Conservation (phyloP, 2,329 filamentous ascomycete genomes). For the Cytospora chrysosperma region DNA sequence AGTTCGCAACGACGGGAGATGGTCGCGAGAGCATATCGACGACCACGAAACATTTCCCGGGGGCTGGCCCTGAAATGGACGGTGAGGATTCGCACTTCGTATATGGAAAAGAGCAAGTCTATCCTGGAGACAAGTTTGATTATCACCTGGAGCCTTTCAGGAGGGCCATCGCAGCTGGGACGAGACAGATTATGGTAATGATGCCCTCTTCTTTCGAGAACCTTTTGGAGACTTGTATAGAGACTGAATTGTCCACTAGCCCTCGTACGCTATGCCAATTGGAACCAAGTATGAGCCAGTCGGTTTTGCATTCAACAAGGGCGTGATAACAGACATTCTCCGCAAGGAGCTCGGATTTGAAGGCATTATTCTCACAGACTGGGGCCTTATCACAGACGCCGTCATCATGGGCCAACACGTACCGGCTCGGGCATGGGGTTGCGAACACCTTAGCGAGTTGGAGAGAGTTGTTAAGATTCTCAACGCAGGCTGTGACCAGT, state of each 20-base stretch:
- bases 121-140: slow-evolving; percentile 50
- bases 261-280: slow-evolving; percentile 35
- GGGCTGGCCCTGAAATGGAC: slow-evolving; percentile 46
- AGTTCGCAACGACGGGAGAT: slow-evolving; percentile 27
- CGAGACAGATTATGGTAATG: slow-evolving; percentile 47
- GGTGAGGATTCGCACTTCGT: slow-evolving; percentile 53
- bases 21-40: slow-evolving; percentile 45
- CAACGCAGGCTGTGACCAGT: slow-evolving; percentile 51
- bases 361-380: slow-evolving; percentile 52
- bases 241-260: background rate
- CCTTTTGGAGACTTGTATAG: background rate
- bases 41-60: slow-evolving; percentile 55
- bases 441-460: slow-evolving; percentile 43
- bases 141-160: slow-evolving; percentile 51
- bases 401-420: slow-evolving; percentile 43
- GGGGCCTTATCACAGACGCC: slow-evolving; percentile 50
- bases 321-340: slow-evolving; percentile 49
- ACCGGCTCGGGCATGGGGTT: slow-evolving; percentile 50
- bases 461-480: slow-evolving; percentile 44
- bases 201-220: background rate
- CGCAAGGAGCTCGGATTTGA: slow-evolving; percentile 48
- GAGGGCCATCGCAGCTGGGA: slow-evolving; percentile 48
- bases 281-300: slow-evolving; percentile 47
- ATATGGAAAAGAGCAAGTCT: slow-evolving; percentile 51
- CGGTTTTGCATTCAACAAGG: slow-evolving; percentile 52